A percentile compares a stretch with the other conserved stretches of the same genome.
Conservation (phyloP, 768 basidiomycete genomes). For the Candolleomyces eurysporus region DNA sequence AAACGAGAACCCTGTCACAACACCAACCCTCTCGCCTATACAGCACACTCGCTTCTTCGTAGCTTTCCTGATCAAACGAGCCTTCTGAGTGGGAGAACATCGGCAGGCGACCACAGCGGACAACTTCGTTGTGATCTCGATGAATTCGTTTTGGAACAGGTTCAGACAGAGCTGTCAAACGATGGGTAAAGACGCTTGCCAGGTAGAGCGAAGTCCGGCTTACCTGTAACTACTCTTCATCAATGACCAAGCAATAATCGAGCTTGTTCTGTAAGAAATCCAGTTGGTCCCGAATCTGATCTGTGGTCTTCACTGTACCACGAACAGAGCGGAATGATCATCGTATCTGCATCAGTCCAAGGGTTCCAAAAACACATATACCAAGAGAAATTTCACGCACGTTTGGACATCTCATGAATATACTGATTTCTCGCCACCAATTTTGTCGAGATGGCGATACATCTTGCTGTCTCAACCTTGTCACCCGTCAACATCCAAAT, state of each 20-base stretch:
- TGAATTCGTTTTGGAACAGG: constrained; percentile 90
- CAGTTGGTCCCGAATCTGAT: constrained; percentile 81
- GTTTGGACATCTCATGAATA: constrained; percentile 93
- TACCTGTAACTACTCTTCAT: constrained; percentile 94
- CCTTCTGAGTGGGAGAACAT: constrained; percentile 98
- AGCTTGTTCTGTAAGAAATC: constrained; percentile 93
- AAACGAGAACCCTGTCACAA: no score
- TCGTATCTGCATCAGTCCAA: constrained; percentile 5
- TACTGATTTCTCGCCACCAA: constrained; percentile 95
- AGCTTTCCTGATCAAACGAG: constrained; percentile 83
- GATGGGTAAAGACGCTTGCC: neutral
- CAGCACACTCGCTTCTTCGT: constrained; percentile 97
- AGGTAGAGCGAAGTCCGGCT: constrained; percentile 12
- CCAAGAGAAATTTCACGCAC: constrained; percentile 42
- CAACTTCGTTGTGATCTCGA: constrained; percentile 93
- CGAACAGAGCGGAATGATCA: no score
- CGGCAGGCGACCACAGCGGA: constrained; percentile 97
- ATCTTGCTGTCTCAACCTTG: constrained; percentile 98
- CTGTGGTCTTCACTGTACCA: constrained; percentile 74
- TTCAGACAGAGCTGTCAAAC: constrained; percentile 77
- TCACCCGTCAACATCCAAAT: constrained; percentile 99
- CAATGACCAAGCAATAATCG: constrained; percentile 97
- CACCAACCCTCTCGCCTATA: constrained; percentile 66
- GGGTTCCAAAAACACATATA: neutral
- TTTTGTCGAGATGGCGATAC: constrained; percentile 97